Evolutionary conservation across 257 asterid genomes (phyloP), one percentile per base, ranked within the genome.

Genomic region (Paulownia fortunei): DNA sequence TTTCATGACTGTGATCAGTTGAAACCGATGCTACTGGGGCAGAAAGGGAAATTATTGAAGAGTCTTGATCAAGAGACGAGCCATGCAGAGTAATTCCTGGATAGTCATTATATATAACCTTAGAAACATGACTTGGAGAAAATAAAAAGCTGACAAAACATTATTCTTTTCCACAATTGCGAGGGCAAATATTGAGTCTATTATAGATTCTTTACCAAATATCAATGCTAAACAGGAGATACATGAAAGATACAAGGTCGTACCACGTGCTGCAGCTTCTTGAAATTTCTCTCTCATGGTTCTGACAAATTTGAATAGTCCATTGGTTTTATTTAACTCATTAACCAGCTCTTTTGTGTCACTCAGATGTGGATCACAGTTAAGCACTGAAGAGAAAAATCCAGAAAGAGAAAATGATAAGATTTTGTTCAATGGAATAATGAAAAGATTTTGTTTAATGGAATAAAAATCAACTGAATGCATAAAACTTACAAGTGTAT

Each of bases 271-370:
- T 55, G 88, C 87, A 68, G 92, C 86, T 84, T 86, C 89, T 88
- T 89, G 97, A 81, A 94, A 94, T 69, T 88, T 88, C 78, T 81
- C 89, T 72, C 98, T 88, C 97, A 94, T 86, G 70, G 79, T 88
- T 84, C 97, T 87, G 74, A 91, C 98, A 79, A 94, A 92, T 84
- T 92, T 86, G 93, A 89, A 92, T 16, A 92, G 87, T 61, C 90
- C 97, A 54, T 94, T 92, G 89, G 82, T 88, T 61, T 66, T 80
- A 78, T 94, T 94, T 71, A 94, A 79, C 84, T 92, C 93, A 9
- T 44, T 32, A 41, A 94, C 87, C 80, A 92, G 63, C 86, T 86
- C 92, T 59, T 87, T 85, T 27, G 84, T 91, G 79, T 81, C 91
- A 60, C 77, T 80, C 76, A 94, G 80, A 66, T 74, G 90, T 42